Evolutionary conservation across 163 green algal species (phyloP).

Genomic region (Prototheca cutis): DNA sequence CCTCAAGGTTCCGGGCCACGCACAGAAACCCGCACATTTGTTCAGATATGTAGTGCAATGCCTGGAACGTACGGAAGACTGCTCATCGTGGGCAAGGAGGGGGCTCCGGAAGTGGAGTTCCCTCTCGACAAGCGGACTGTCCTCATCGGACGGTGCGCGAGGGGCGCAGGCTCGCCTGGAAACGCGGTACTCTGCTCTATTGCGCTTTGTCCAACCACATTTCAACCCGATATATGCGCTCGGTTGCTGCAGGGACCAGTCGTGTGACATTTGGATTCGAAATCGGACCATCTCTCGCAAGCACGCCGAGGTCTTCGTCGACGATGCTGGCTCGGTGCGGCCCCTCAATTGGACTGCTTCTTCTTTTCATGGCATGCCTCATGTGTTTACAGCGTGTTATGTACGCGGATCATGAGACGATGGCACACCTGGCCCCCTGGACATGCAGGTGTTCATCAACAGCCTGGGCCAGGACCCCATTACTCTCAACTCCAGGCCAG

Average conservation of each 20-base stretch:
- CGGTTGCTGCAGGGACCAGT: conserved; percentile 37
- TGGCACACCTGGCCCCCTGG: too few relatives aligned
- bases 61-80: conserved; percentile 4
- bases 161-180: too few relatives aligned
- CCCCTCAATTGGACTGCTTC: too few relatives aligned
- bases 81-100: conserved; percentile 21
- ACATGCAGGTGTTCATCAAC: conserved; percentile 29
- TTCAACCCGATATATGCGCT: too few relatives aligned
- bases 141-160: conserved; percentile 29
- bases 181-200: too few relatives aligned
- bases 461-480: conserved; percentile 35
- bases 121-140: conserved; percentile 25
- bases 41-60: neutral
- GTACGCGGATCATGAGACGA: too few relatives aligned
- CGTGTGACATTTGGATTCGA: conserved; percentile 36
- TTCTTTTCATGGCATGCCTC: too few relatives aligned
- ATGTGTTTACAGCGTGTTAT: too few relatives aligned
- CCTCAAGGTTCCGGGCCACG: too few relatives aligned
- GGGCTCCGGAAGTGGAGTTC: conserved; percentile 22
- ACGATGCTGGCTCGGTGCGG: conserved; percentile 17
- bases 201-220: too few relatives aligned
- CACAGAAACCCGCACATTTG: too few relatives aligned
- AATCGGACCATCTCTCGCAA: conserved; percentile 35
- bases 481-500: conserved; percentile 27
- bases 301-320: conserved; percentile 33